A percentile compares a stretch with the other conserved stretches of the same genome.
Conservation (phyloP, 305 asterid species). For the Fraxinus velutina region DNA sequence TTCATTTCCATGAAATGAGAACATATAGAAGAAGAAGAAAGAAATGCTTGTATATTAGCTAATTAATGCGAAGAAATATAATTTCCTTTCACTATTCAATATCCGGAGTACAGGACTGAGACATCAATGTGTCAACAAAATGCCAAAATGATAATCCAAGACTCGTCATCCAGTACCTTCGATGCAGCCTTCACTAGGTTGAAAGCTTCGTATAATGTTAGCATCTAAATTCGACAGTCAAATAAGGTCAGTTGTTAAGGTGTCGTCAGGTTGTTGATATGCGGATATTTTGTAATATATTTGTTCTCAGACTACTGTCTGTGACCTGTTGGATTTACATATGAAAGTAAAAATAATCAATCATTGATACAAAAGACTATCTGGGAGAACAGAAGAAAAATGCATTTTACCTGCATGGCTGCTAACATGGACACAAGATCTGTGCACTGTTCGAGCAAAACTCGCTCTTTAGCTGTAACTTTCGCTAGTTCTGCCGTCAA, state of each 20-base stretch:
- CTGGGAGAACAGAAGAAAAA: background rate
- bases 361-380: background rate
- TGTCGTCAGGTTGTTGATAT: slow-evolving; percentile 54
- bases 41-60: slow-evolving; percentile 36
- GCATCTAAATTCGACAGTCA: slow-evolving; percentile 49
- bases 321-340: slow-evolving; percentile 35
- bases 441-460: slow-evolving; percentile 47
- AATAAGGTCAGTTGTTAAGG: slow-evolving; percentile 48
- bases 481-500: slow-evolving; percentile 44
- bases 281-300: slow-evolving; percentile 53
- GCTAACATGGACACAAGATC: slow-evolving; percentile 43
- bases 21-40: background rate
- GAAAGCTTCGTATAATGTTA: slow-evolving; percentile 51
- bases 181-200: slow-evolving; percentile 37
- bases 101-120: slow-evolving; percentile 33
- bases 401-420: slow-evolving; percentile 42
- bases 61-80: slow-evolving; percentile 40
- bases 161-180: slow-evolving; percentile 6
- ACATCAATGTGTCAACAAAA: slow-evolving; percentile 35
- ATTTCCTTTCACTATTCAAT: slow-evolving; percentile 42
- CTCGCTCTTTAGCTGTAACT: slow-evolving; percentile 42
- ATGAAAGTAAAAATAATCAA: background rate
- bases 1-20: slow-evolving; percentile 29
- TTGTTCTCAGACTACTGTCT: slow-evolving; percentile 52
- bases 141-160: slow-evolving; percentile 25